Evolutionary conservation across 495 filamentous ascomycete genomes (phyloP).

Genomic region (Aspergillus sparsus): DNA sequence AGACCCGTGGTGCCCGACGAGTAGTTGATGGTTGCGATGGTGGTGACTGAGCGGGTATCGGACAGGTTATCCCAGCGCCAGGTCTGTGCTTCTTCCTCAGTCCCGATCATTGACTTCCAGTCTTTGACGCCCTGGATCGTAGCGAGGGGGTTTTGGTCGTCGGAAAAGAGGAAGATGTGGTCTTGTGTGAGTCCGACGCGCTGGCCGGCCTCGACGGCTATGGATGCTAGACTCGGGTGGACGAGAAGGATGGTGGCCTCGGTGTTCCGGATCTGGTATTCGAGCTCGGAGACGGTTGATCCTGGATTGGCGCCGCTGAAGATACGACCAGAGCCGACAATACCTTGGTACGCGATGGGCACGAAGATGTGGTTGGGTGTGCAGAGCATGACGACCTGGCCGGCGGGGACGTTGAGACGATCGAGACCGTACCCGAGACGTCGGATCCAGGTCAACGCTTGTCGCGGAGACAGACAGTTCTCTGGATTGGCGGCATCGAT

Average conservation of each 20-base stretch:
- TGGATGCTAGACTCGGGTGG: constrained; percentile 15
- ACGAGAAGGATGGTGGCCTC: constrained; percentile 38
- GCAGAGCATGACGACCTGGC: constrained; percentile 48
- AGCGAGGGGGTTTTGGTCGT: constrained; percentile 20
- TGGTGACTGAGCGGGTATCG: constrained; percentile 27
- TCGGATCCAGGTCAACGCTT: constrained; percentile 46
- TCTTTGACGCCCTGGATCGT: constrained; percentile 35
- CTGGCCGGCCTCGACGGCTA: constrained; percentile 27
- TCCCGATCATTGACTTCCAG: constrained; percentile 40
- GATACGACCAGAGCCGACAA: constrained; percentile 62
- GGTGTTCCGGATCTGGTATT: constrained; percentile 44
- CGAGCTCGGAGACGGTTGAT: constrained; percentile 44
- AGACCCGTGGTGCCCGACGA: constrained; percentile 52
- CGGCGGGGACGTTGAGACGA: constrained; percentile 33
- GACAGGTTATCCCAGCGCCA: constrained; percentile 37
- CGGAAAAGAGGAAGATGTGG: constrained; percentile 41
- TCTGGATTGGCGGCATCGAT: constrained; percentile 40
- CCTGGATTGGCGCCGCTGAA: constrained; percentile 52
- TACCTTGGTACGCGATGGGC: constrained; percentile 48
- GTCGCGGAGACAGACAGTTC: constrained; percentile 35
- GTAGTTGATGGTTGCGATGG: constrained; percentile 47
- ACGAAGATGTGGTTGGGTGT: constrained; percentile 52
- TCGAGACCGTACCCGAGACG: constrained; percentile 44
- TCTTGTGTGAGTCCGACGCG: constrained; percentile 32
- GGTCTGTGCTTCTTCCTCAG: constrained; percentile 30